These are phyloP conservation scores for Hippophae gyantsensis DNA, from an alignment of 306 rosid genomes.

Conservation along the genomic window DNA sequence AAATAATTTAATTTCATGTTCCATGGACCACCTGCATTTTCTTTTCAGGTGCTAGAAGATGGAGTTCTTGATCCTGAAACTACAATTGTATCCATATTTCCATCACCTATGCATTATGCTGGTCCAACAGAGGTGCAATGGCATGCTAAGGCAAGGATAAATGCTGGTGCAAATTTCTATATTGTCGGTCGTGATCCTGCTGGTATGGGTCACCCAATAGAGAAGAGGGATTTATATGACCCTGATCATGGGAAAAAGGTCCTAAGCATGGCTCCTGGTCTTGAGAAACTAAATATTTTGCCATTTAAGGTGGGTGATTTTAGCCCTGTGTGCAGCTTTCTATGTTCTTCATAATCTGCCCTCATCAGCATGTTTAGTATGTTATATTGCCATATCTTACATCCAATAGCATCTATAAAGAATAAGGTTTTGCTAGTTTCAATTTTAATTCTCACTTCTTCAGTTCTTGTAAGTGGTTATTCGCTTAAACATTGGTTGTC, in stretches of 20 bases:
- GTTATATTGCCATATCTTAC: too few relatives aligned
- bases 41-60: constrained; percentile 79
- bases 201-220: constrained; percentile 95
- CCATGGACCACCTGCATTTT: constrained; percentile 13
- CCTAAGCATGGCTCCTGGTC: constrained; percentile 93
- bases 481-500: too few relatives aligned
- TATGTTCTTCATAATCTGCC: not conserved
- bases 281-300: constrained; percentile 86
- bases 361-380: not conserved
- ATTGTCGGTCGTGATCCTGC: constrained; percentile 99
- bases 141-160: constrained; percentile 95
- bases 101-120: constrained; percentile 98
- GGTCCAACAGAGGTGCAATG: constrained; percentile 99
- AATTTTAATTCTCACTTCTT: too few relatives aligned
- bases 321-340: not conserved
- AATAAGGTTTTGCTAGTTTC: too few relatives aligned
- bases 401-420: too few relatives aligned
- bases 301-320: constrained; percentile 64
- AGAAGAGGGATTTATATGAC: constrained; percentile 82
- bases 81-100: constrained; percentile 86
- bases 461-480: too few relatives aligned
- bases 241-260: constrained; percentile 98
- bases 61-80: constrained; percentile 92
- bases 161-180: constrained; percentile 95
- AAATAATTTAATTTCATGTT: constrained; percentile 4